Base-by-base conservation (phyloP, 768 basidiomycete species). In the Suillus americanus region DNA sequence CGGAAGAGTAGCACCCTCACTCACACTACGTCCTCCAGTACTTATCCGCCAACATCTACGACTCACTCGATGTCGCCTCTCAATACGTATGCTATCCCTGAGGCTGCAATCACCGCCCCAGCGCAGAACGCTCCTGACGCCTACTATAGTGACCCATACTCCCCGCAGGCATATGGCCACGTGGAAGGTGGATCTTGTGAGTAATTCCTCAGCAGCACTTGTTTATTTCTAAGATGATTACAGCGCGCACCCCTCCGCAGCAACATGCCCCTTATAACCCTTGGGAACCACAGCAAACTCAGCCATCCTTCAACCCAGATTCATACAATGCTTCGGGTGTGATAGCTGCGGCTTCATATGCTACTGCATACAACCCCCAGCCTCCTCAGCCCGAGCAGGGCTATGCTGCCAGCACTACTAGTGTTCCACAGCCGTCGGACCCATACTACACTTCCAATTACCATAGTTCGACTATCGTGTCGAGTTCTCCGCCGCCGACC, bases 201-300 rank as follows among this genome's bases (percentile, higher is more conserved):
- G 85, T 76, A 37, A 66, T 66, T 38, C 60, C 51, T 46, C 45
- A 7, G 23, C 23, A 55, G n/a, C 35, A 57, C 30, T 51, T 50
- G 61, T 43, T 62, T 61, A 68, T 54, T 53, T 61, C 51, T 68
- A 13, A 67, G 6, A 28, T 18, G 3, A 41, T 33, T 23, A 25
- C 30, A 91, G 89, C 90, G 69, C 83, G 87, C 68, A 79, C 85
- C 10, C 70, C 79, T 18, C 76, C 80, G 16, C 85, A 87, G 64
- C 78, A 83, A 37, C 84, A 46, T 87, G 84, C 69, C 75, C 77
- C 54, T 66, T 75, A 28, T 75, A 74, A 25, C 70, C 73, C 16
- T 72, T 71, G 57, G 57, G 57, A 28, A 59, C 38, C 40, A 14
- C 57, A 59, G 38, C 57, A 41, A 41, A 67, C 73, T 37, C 74